Base-by-base conservation (phyloP, 306 rosid genomes). In the Oxytropis ochrocephala region DNA sequence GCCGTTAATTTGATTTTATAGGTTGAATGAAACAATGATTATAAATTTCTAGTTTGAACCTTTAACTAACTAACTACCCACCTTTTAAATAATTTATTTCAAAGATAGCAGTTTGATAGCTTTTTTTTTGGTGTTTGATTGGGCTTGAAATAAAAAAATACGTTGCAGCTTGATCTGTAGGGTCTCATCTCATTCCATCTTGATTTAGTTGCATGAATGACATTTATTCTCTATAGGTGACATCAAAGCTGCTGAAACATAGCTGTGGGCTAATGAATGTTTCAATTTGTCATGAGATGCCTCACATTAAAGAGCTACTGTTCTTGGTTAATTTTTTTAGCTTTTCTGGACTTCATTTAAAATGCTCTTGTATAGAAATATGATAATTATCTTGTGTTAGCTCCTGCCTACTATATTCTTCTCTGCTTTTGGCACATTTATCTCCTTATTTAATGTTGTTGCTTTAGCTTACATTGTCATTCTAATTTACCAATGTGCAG, bases 401-500 rank as follows among this genome's bases (percentile, higher is more conserved):
- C 33, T 70, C 30, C 0, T 49, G n/a, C 43, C 18, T 59, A 36
- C 58, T 43, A 41, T 51, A 33, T 63, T 80, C 7, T 63, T 55
- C 61, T 63, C 57, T 69, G 47, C 70, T 29, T 1, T 59, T 70
- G 73, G 38, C 11, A 30, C 51, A 47, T 70, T 33, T 61, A 30
- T 66, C 48, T 30, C 48, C 61, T 41, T 72, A 35, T 48, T 50
- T 55, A 12, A 30, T 58, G 36, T 51, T 29, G 9, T 61, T 51
- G 5, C 53, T n/a, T 41, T 47, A 47, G 7, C 73, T 54, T 21
- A 38, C 49, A 3, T 5, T 69, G 38, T 13, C 41, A 12, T 33
- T 67, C 33, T 68, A 6, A 44, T 42, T 72, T 62, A 42, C 27
- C 58, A 64, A 0, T 62, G 5, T 77, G 53, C 30, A 95, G 99